phyloP scores from a whole-genome alignment of 345 rosid genomes.

The Nephelium lappaceum region DNA sequence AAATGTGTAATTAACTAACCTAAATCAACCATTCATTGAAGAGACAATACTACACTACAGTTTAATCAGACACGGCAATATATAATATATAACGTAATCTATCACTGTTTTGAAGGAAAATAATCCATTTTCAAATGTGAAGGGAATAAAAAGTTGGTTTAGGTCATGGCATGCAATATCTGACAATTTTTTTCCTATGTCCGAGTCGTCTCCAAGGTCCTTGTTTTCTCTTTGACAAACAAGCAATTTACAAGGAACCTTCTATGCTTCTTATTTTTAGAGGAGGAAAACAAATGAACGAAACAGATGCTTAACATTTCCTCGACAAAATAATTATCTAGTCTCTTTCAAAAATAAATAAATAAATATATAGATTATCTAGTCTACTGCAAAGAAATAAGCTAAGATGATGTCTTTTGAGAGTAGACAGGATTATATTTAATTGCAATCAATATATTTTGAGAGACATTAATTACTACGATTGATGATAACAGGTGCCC shows the following conservation, averaged over 20 bases:
- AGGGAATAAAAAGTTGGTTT: background rate
- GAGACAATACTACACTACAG: too few relatives aligned
- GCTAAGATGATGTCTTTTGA: background rate
- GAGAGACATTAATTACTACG: background rate
- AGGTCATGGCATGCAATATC: background rate
- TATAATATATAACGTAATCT: background rate
- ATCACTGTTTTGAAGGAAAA: background rate
- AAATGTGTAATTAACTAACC: too few relatives aligned
- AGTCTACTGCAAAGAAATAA: background rate
- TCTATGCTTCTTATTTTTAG: too few relatives aligned
- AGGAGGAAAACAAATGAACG: background rate
- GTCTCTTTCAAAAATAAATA: too few relatives aligned
- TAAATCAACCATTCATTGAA: too few relatives aligned
- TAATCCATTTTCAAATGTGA: background rate
- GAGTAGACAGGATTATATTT: background rate
- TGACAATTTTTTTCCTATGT: background rate
- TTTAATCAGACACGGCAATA: too few relatives aligned
- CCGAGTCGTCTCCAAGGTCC: background rate
- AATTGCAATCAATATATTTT: background rate
- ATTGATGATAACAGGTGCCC: background rate
- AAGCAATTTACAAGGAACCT: too few relatives aligned
- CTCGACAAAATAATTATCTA: background rate
- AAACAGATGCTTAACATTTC: background rate
- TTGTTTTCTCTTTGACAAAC: too few relatives aligned
- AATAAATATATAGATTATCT: background rate